Base-by-base conservation (phyloP, 2,329 filamentous ascomycete genomes). In the Ophiostoma australiae region DNA sequence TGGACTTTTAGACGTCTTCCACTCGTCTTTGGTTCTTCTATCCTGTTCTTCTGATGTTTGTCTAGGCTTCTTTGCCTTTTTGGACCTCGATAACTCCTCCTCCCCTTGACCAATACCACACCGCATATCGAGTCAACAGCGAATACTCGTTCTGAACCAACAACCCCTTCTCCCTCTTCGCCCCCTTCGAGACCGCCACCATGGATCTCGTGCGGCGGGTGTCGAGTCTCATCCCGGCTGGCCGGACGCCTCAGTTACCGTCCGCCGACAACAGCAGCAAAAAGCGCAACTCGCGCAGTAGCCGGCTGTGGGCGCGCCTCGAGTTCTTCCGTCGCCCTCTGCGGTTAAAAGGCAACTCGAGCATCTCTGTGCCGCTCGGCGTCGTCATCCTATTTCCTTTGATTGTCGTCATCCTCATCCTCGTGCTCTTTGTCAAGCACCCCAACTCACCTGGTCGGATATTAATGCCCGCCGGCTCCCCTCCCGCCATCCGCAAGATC, bases 401-500 rank as follows among this genome's bases (percentile, higher is more conserved):
- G 79, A 90, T 97, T 79, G 92, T 97, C 77, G 87, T 98, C 82
- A 86, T 97, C 77, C 86, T 97, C 80, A 96, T 98, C 80, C 83
- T 98, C 74, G 84, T 97, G 77, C 87, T 99, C 73, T 93, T 98
- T 79, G 87, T 97, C 77, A 89, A 91, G 78, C 93, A 97, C 82
- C 93, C 94, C 72, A 90, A 90, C 78, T 92, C 91, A 44, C 87
- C 92, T 13, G 93, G 90, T 70, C 88, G 90, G 73, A 92, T 96
- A 80, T 82, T 97, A 78, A 92, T 97, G 84, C 94, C 94, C 67
- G 90, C 92, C 72, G 93, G 94, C 66, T 89, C 92, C 71, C 93
- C 94, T 74, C 94, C 94, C 58, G 88, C 91, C 68, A 97, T 97
- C 81, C 90, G 94, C 76, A 94, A 93, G 88, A 99, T 99, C 77